A percentile compares a stretch with the other conserved stretches of the same genome.
These are phyloP conservation scores for Salvia splendens DNA, from an alignment of 257 asterid genomes.

Conservation along the genomic window DNA sequence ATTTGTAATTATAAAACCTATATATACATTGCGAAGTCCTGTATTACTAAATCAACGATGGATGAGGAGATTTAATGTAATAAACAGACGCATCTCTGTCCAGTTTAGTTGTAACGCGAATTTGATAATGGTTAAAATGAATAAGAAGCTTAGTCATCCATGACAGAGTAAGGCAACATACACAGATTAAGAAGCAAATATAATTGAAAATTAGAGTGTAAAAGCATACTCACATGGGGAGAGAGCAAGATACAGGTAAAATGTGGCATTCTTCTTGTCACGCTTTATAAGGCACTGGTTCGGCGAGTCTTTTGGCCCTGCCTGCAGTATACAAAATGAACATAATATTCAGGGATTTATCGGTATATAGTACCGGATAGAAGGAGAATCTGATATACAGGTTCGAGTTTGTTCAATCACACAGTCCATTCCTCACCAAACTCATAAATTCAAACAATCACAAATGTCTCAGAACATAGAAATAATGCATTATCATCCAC, in stretches of 20 bases:
- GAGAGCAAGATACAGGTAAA: constrained; percentile 82
- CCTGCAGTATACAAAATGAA: constrained; percentile 47
- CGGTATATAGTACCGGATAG: background rate
- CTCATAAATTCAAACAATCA: background rate
- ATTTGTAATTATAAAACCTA: too few species aligned
- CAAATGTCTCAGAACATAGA: background rate
- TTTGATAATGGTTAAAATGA: background rate
- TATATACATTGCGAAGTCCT: background rate
- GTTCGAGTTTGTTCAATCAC: constrained; percentile 15
- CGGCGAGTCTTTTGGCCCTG: constrained; percentile 75
- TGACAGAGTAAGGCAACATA: constrained; percentile 7
- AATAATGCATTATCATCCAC: background rate
- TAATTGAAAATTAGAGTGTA: background rate
- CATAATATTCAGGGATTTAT: background rate
- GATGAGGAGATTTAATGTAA: background rate
- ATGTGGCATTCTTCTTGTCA: constrained; percentile 80
- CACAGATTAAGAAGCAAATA: background rate
- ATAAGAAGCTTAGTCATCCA: background rate
- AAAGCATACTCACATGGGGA: constrained; percentile 64
- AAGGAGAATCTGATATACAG: background rate
- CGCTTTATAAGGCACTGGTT: constrained; percentile 86
- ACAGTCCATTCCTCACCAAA: constrained; percentile 15
- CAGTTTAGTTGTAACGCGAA: background rate
- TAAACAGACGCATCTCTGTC: background rate
- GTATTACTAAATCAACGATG: background rate